Conservation (phyloP, 2,329 filamentous ascomycete genomes). For the Geosmithia flava region DNA sequence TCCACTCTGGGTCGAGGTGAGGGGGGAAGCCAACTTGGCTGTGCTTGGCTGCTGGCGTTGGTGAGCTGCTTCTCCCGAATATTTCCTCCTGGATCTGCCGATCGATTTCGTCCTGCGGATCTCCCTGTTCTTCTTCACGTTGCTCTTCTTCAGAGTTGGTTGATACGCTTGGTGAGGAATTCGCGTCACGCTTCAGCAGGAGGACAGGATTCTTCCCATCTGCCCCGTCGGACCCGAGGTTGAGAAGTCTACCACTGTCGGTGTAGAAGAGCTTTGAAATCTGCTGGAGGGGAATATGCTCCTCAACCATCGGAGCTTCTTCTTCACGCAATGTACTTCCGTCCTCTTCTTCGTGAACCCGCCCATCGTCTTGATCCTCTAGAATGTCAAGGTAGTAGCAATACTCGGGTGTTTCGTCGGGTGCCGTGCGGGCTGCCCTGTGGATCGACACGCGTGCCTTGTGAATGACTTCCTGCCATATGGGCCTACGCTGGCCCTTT, state of each 20-base stretch:
- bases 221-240: constrained; percentile 49
- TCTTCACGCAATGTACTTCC: no score
- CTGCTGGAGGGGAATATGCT: constrained; percentile 39
- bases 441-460: constrained; percentile 77
- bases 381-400: constrained; percentile 72
- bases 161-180: neutral
- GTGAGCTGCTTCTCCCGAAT: neutral
- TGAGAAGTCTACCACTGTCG: constrained; percentile 78
- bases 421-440: constrained; percentile 57
- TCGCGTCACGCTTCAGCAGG: constrained; percentile 15
- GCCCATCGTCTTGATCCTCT: constrained; percentile 60
- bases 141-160: neutral
- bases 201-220: constrained; percentile 26
- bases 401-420: constrained; percentile 28
- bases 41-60: neutral
- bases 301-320: constrained; percentile 28
- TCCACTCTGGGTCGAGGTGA: constrained; percentile 79
- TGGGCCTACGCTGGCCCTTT: constrained; percentile 43
- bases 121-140: neutral
- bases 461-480: constrained; percentile 95
- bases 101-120: constrained; percentile 32
- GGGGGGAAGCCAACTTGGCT: constrained; percentile 38
- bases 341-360: constrained; percentile 25
- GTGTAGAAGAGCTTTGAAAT: constrained; percentile 90
- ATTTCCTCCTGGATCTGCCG: constrained; percentile 24